These are phyloP conservation scores for Mucor mucedo DNA, from an alignment of 371 early-diverging fungal species.

Conservation along the genomic window DNA sequence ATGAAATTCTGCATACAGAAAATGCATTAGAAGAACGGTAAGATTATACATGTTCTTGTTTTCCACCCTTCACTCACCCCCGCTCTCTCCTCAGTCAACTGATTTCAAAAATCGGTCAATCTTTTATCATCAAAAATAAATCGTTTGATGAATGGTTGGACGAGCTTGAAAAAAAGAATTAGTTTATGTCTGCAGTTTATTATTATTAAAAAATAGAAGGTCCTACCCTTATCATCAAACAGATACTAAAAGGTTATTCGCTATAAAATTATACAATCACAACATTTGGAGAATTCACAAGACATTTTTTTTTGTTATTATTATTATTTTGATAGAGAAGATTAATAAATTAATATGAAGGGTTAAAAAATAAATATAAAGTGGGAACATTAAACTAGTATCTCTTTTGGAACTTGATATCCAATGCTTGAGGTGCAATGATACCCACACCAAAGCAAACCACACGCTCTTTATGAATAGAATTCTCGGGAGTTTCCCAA, in stretches of 20 bases:
- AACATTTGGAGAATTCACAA: too few relatives aligned
- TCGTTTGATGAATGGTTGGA: not conserved
- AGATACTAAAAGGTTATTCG: too few relatives aligned
- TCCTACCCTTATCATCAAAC: too few relatives aligned
- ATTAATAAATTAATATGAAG: too few relatives aligned
- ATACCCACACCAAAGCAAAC: not conserved
- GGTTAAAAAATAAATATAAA: too few relatives aligned
- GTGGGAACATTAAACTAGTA: not conserved
- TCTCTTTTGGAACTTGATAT: conserved; percentile 9
- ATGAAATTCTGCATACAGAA: not conserved
- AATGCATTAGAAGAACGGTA: not conserved
- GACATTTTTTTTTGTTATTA: too few relatives aligned
- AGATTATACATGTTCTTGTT: not conserved
- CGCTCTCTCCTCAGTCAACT: not conserved
- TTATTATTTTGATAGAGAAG: too few relatives aligned
- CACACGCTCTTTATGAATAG: not conserved
- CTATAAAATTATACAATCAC: too few relatives aligned
- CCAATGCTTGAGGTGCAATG: not conserved
- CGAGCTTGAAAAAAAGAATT: not conserved
- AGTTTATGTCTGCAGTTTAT: too few relatives aligned
- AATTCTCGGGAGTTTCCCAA: conserved; percentile 7
- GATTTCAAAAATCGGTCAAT: not conserved
- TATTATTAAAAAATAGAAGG: too few relatives aligned
- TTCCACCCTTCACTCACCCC: too few relatives aligned
- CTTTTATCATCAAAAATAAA: not conserved